A percentile compares a stretch with the other conserved stretches of the same genome.
These are phyloP conservation scores for Anthracocystis setariae DNA, from an alignment of 1,284 basidiomycete species.

Conservation along the genomic window DNA sequence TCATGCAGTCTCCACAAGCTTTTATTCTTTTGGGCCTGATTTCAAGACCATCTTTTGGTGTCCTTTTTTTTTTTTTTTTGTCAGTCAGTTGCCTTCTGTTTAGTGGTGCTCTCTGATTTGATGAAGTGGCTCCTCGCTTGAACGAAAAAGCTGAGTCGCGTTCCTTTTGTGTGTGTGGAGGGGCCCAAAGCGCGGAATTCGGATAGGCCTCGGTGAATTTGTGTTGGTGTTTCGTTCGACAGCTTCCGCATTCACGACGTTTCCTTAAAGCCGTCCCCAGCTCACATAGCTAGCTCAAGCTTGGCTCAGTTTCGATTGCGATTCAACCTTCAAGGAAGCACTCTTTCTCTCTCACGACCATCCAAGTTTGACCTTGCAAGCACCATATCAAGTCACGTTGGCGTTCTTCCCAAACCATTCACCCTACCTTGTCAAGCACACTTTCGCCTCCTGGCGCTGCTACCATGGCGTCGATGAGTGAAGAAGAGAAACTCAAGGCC, in stretches of 20 bases:
- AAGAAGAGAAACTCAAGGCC: constrained; percentile 56
- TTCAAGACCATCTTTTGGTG: constrained; percentile 2
- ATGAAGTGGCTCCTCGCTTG: no score
- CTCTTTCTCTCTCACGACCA: not conserved
- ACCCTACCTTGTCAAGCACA: no score
- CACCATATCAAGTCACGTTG: no score
- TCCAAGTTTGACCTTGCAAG: not conserved
- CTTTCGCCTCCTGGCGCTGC: not conserved
- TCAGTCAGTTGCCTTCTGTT: no score
- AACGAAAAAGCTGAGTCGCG: constrained; percentile 11
- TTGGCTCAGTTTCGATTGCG: not conserved
- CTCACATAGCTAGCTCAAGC: not conserved
- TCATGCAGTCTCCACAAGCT: constrained; percentile 51
- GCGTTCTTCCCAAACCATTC: no score
- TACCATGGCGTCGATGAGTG: constrained; percentile 28
- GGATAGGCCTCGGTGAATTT: constrained; percentile 1
- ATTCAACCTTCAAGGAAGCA: not conserved
- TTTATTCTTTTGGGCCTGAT: constrained; percentile 5
- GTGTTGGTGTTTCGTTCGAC: constrained; percentile 8
- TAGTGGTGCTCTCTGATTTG: no score
- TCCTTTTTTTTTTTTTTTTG: not conserved
- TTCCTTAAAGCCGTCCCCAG: constrained; percentile 3
- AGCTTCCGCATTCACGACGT: constrained; percentile 1
- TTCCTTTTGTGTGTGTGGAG: constrained; percentile 18
- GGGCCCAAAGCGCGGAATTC: constrained; percentile 25